phyloP scores from a whole-genome alignment of 2,329 filamentous ascomycete genomes.

The Celoporthe dispersa region DNA sequence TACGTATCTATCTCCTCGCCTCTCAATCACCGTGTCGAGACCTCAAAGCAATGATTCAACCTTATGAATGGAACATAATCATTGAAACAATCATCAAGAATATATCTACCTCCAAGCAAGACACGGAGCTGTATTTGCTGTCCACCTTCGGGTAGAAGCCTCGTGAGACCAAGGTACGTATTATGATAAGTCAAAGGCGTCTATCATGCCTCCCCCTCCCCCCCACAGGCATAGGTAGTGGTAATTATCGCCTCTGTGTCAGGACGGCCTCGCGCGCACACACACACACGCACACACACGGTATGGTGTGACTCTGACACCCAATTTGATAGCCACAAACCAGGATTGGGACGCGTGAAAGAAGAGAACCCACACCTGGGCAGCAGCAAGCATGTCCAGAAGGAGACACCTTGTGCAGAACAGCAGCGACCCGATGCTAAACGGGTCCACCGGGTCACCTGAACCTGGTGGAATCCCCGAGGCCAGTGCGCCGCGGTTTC shows the following conservation, averaged over 20 bases:
- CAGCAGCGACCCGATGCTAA: background rate
- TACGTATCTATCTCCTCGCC: background rate
- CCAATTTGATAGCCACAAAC: background rate
- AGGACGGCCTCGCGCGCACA: background rate
- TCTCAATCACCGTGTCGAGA: background rate
- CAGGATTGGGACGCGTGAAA: background rate
- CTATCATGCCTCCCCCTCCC: background rate
- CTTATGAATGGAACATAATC: background rate
- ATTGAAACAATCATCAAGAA: background rate
- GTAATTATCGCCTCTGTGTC: background rate
- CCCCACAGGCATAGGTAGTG: background rate
- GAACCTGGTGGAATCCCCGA: background rate
- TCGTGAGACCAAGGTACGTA: background rate
- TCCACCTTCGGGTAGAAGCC: background rate
- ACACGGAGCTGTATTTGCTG: background rate
- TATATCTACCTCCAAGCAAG: background rate
- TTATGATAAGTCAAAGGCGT: background rate
- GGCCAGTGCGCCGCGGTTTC: background rate
- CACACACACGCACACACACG: too few relatives aligned
- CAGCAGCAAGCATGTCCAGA: background rate
- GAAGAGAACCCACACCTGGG: background rate
- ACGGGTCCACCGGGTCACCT: conserved; percentile 1
- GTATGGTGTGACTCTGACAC: background rate
- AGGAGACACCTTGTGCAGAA: background rate
- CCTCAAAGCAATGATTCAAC: background rate